These are phyloP conservation scores for Otatea glauca DNA, from an alignment of 176 grass and related monocot species.

Conservation along the genomic window DNA sequence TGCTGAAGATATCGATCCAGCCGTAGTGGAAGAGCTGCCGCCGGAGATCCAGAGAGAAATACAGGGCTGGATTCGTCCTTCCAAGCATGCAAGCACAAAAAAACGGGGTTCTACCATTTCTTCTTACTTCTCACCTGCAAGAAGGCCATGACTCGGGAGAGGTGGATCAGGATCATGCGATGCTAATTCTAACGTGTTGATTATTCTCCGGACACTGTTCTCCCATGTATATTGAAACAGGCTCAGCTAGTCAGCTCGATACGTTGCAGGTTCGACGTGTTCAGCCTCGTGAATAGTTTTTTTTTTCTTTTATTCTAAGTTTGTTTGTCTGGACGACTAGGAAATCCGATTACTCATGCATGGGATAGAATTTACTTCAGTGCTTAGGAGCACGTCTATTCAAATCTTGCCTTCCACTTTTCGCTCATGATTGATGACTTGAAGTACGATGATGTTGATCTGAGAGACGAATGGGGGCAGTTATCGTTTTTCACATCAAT, in stretches of 20 bases:
- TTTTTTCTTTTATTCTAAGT: not conserved
- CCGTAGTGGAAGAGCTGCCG: slow-evolving; percentile 82
- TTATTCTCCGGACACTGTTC: not conserved
- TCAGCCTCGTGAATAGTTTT: not conserved
- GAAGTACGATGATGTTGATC: not conserved
- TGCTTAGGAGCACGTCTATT: no score
- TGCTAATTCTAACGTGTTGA: not conserved
- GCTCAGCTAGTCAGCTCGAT: not conserved
- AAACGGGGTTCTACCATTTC: slow-evolving; percentile 70
- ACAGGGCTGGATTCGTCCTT: slow-evolving; percentile 66
- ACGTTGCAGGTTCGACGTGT: not conserved
- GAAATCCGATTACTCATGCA: not conserved
- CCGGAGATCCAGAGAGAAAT: slow-evolving; percentile 83
- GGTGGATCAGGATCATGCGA: not conserved
- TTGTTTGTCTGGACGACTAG: not conserved
- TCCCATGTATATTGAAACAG: not conserved
- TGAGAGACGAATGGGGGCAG: no score
- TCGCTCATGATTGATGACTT: not conserved
- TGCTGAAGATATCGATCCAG: slow-evolving; percentile 80
- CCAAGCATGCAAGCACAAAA: slow-evolving; percentile 58
- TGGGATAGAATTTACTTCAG: not conserved
- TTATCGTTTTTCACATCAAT: no score
- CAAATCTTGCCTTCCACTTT: not conserved
- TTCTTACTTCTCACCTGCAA: slow-evolving; percentile 69
- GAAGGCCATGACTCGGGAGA: slow-evolving; percentile 5